Base-by-base conservation (phyloP, 169 alveolate species). In the Plasmodium knowlesi region DNA sequence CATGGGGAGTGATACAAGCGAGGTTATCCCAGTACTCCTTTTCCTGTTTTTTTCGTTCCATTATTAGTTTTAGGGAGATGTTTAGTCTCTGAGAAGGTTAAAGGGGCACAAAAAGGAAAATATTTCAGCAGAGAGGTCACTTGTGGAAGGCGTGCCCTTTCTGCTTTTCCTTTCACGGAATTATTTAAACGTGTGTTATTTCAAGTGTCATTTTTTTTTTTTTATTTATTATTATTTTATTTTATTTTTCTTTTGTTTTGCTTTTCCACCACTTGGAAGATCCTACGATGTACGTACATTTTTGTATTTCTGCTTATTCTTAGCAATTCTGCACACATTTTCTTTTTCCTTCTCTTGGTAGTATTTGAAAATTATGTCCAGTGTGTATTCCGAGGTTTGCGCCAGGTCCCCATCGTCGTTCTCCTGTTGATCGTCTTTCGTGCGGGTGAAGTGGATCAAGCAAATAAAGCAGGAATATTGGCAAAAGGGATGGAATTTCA, bases 291-390 rank as follows among this genome's bases (percentile, higher is more conserved):
- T 67, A 25, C 37, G 53, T 73, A 85, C 93, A 74, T 85, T 85
- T 85, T 73, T 85, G 34, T 85, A 85, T 43, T 85, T 85, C 54
- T 85, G 83, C 50, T 85, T 85, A n/a, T 85, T 74, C 5, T 72
- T 34, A 3, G 93, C n/a, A 43, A 85, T 85, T 85, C 72, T 73
- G 28, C 83, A 85, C 25, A 37, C n/a, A 85, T 85, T 85, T 72
- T 85, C 93, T 30, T 85, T 85, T 85, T 85, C 93, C 53, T 85
- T 85, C 54, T 85, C 93, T 85, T 85, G 93, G 78, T 85, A 85
- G 78, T 85, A 85, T 30, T 85, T 85, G 43, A 85, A 74, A 12
- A 85, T 85, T 22, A 85, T 85, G 37, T 85, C 93, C 39, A 85
- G 61, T 22, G 93, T 53, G 61, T 85, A 85, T 53, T 85, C 93